These are phyloP conservation scores for Penicillium verhagenii DNA, from an alignment of 495 filamentous ascomycete genomes.

Conservation along the genomic window DNA sequence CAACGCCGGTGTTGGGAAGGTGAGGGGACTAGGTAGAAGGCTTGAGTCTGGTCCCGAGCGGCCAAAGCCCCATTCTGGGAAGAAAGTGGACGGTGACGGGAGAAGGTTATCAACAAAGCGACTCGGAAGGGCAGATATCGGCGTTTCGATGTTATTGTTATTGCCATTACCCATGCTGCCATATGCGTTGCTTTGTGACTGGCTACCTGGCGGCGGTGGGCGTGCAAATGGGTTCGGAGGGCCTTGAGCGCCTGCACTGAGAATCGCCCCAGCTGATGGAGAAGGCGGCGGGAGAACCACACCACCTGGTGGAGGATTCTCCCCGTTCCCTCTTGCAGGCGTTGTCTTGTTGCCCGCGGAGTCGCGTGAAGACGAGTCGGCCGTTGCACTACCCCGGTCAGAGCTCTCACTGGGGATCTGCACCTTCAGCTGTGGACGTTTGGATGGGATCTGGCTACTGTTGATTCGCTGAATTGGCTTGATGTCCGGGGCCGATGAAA, in stretches of 20 bases:
- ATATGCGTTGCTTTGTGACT: slow-evolving; percentile 41
- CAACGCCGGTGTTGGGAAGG: slow-evolving; percentile 84
- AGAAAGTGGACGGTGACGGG: slow-evolving; percentile 86
- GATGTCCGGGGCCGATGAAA: slow-evolving; percentile 55
- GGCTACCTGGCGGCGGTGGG: slow-evolving; percentile 59
- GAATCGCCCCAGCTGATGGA: slow-evolving; percentile 76
- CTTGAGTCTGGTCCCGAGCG: slow-evolving; percentile 65
- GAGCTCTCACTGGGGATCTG: slow-evolving; percentile 92
- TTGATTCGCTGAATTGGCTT: slow-evolving; percentile 76
- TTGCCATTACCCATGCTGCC: slow-evolving; percentile 58
- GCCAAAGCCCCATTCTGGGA: slow-evolving; percentile 83
- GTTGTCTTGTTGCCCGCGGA: slow-evolving; percentile 60
- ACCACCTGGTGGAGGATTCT: slow-evolving; percentile 57
- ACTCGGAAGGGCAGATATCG: slow-evolving; percentile 94
- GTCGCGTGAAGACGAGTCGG: slow-evolving; percentile 73
- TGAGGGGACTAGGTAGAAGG: slow-evolving; percentile 86
- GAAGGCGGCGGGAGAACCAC: slow-evolving; percentile 92
- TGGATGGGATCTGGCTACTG: slow-evolving; percentile 58
- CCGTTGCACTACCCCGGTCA: slow-evolving; percentile 73
- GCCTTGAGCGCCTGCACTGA: slow-evolving; percentile 88
- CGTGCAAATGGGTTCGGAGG: slow-evolving; percentile 95
- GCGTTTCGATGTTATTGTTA: slow-evolving; percentile 83
- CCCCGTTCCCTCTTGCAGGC: slow-evolving; percentile 50
- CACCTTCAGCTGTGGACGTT: slow-evolving; percentile 82
- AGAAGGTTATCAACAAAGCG: slow-evolving; percentile 85